These are phyloP conservation scores for Trichosporon sp. DNA, from an alignment of 1,284 basidiomycete species.

Conservation along the genomic window DNA sequence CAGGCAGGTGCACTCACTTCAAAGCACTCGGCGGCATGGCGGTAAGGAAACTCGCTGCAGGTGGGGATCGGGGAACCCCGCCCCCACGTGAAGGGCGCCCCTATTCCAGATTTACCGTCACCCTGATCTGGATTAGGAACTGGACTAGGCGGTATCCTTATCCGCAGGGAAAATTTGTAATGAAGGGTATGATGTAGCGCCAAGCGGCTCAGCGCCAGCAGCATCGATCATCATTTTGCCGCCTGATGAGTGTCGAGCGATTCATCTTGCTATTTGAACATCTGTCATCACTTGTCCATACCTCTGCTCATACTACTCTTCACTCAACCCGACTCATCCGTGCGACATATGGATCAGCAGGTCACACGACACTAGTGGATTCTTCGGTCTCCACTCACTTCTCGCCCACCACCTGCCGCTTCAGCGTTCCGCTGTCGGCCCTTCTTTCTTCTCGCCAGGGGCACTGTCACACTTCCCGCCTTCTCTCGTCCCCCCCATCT, in stretches of 20 bases:
- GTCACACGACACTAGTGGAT: not conserved
- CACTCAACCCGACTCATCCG: not conserved
- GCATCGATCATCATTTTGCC: constrained; percentile 7
- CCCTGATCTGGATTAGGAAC: not conserved
- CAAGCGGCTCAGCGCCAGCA: not conserved
- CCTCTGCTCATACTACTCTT: not conserved
- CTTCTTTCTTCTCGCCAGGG: not conserved
- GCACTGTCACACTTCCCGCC: not conserved
- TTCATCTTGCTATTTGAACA: not conserved
- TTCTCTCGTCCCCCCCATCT: not conserved
- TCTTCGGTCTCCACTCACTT: not conserved
- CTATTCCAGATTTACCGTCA: not conserved
- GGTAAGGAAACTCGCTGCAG: no score
- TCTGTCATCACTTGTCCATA: not conserved
- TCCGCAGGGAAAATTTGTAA: not conserved
- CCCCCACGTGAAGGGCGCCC: not conserved
- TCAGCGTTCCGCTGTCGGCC: not conserved
- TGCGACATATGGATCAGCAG: not conserved
- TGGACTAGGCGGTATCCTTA: not conserved
- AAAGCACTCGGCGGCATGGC: no score
- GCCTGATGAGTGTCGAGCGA: not conserved
- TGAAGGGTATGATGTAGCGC: not conserved
- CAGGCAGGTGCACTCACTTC: no score
- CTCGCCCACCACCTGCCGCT: not conserved
- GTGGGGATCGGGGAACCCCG: not conserved